phyloP scores from a whole-genome alignment of 2,329 filamentous ascomycete genomes.

The Colletotrichum horii region DNA sequence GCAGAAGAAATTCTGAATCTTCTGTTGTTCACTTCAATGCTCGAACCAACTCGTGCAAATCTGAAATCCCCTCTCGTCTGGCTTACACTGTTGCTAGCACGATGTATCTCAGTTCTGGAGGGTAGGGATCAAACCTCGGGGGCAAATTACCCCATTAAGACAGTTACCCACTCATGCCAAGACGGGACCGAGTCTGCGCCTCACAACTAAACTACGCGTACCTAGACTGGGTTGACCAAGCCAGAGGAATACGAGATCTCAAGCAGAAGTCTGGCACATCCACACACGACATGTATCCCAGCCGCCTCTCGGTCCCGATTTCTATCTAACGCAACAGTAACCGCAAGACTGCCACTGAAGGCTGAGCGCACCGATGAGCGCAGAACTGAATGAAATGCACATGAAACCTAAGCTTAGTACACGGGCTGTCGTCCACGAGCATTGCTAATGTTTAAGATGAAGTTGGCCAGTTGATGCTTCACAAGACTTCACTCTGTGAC shows the following conservation, averaged over 20 bases:
- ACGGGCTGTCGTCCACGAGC: too few species aligned
- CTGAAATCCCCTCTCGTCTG: too few species aligned
- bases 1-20: rapidly evolving
- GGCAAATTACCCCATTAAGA: neutral
- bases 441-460: neutral
- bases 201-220: neutral
- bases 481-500: neutral
- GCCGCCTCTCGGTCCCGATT: neutral
- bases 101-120: neutral
- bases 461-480: neutral
- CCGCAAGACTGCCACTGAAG: neutral
- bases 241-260: neutral
- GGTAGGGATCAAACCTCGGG: neutral
- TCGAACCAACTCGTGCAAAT: too few species aligned
- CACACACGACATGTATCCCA: neutral
- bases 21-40: neutral
- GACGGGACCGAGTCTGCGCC: neutral
- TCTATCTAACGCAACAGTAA: neutral
- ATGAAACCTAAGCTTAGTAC: neutral
- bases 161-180: neutral
- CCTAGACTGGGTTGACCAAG: neutral
- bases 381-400: neutral
- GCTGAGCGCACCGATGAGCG: rapidly evolving
- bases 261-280: neutral
- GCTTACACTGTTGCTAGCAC: too few species aligned